phyloP scores from a whole-genome alignment of 2,329 filamentous ascomycete species.

The Lachnellula willkommii region DNA sequence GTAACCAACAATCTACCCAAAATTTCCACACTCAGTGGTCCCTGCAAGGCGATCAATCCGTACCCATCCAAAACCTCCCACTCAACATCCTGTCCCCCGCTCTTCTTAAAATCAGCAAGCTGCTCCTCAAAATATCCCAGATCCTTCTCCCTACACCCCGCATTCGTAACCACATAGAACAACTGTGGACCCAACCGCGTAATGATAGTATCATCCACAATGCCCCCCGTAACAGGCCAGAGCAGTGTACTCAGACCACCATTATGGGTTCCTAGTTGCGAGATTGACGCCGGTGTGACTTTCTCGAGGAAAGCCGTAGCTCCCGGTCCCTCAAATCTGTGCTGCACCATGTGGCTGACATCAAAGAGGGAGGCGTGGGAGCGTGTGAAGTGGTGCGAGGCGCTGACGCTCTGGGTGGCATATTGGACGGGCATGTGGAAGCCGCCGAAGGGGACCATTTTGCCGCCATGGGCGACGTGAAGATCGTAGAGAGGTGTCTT shows the following conservation, averaged over 20 bases:
- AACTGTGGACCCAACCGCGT: constrained; percentile 67
- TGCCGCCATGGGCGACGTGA: constrained; percentile 72
- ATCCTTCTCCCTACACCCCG: constrained; percentile 86
- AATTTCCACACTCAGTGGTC: constrained; percentile 67
- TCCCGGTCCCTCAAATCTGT: constrained; percentile 74
- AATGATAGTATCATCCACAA: constrained; percentile 91
- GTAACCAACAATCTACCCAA: constrained; percentile 59
- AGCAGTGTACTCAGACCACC: constrained; percentile 83
- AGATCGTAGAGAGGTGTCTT: constrained; percentile 75
- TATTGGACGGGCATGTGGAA: constrained; percentile 94
- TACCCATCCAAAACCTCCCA: constrained; percentile 68
- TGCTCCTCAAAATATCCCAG: constrained; percentile 68
- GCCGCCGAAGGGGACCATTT: constrained; percentile 95
- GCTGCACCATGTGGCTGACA: constrained; percentile 94
- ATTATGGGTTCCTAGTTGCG: constrained; percentile 57
- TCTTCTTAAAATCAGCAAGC: constrained; percentile 54
- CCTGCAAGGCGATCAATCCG: constrained; percentile 85
- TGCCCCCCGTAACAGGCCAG: constrained; percentile 75
- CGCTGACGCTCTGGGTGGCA: constrained; percentile 65
- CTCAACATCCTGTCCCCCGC: constrained; percentile 51
- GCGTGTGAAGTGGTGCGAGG: constrained; percentile 87
- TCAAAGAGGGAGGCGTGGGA: constrained; percentile 88
- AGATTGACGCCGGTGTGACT: constrained; percentile 72
- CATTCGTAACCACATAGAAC: constrained; percentile 95
- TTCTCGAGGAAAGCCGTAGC: constrained; percentile 76